Percentiles rank a stretch among this genome's conserved stretches.
phyloP scores from a whole-genome alignment of 345 rosid genomes.

The Citrus trifoliata region DNA sequence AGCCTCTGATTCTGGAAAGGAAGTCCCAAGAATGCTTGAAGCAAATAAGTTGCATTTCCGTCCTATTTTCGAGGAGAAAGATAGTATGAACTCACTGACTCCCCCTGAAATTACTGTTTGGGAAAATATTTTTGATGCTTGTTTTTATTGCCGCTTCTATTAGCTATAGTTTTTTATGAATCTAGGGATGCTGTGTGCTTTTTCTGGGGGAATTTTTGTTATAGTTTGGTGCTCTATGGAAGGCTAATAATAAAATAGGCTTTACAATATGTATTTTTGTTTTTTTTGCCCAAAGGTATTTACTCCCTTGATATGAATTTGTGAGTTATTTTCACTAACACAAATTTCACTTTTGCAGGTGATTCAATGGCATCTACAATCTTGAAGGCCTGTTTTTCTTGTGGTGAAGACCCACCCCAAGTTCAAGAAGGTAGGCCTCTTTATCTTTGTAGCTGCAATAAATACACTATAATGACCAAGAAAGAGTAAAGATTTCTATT shows the following conservation, averaged over 20 bases:
- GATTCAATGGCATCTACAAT: slow-evolving; percentile 42
- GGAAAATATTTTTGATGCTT: neutral
- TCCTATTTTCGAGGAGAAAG: slow-evolving; percentile 55
- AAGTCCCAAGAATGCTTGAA: slow-evolving; percentile 98
- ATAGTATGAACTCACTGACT: slow-evolving; percentile 42
- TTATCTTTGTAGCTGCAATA: neutral
- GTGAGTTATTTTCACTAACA: slow-evolving; percentile 3
- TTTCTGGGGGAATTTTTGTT: neutral
- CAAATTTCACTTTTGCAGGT: slow-evolving; percentile 37
- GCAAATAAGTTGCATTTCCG: slow-evolving; percentile 89
- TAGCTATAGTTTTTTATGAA: neutral
- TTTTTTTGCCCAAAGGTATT: neutral
- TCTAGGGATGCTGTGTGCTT: neutral
- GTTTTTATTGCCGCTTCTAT: neutral
- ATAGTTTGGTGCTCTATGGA: slow-evolving; percentile 1
- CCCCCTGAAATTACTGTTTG: neutral
- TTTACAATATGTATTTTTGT: neutral
- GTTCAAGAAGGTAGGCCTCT: slow-evolving; percentile 64
- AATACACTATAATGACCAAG: neutral
- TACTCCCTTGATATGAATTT: neutral
- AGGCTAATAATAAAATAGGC: neutral
- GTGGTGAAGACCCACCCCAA: slow-evolving; percentile 72
- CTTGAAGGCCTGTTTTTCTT: slow-evolving; percentile 78
- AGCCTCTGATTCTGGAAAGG: slow-evolving; percentile 93
- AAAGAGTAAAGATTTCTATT: neutral